These are phyloP conservation scores for Fusarium torreyae DNA, from an alignment of 2,329 filamentous ascomycete species.

Conservation along the genomic window DNA sequence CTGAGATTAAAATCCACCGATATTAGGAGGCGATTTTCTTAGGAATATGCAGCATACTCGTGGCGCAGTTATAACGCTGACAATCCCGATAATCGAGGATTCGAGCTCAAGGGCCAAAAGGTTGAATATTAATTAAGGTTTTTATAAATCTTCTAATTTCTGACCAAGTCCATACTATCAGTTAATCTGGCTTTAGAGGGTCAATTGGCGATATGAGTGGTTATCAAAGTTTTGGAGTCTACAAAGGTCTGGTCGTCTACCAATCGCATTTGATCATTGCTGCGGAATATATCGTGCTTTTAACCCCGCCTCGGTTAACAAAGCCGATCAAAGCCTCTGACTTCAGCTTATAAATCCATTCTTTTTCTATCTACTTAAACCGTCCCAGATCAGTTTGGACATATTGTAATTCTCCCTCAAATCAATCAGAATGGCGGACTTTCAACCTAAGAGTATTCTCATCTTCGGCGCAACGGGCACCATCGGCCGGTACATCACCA, in stretches of 20 bases:
- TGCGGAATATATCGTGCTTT: conserved; percentile 20
- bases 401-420: neutral
- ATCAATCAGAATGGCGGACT: conserved; percentile 35
- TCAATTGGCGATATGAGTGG: no score
- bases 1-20: no score
- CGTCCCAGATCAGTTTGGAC: no score
- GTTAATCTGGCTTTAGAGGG: neutral
- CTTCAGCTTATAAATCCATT: conserved; percentile 19
- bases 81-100: no score
- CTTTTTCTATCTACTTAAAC: neutral
- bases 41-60: no score
- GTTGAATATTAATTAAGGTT: no score
- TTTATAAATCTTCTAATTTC: no score
- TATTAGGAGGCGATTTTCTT: no score
- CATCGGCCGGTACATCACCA: conserved; percentile 60
- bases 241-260: neutral
- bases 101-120: no score
- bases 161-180: neutral
- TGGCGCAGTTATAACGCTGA: no score
- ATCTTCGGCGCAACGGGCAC: conserved; percentile 59
- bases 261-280: conserved; percentile 7
- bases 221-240: neutral
- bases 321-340: neutral
- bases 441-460: conserved; percentile 42
- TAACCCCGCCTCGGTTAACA: conserved; percentile 25